Evolutionary conservation across 2,329 filamentous ascomycete genomes (phyloP), one percentile per base, ranked within the genome.

Genomic region (Lasiodiplodia gonubiensis): DNA sequence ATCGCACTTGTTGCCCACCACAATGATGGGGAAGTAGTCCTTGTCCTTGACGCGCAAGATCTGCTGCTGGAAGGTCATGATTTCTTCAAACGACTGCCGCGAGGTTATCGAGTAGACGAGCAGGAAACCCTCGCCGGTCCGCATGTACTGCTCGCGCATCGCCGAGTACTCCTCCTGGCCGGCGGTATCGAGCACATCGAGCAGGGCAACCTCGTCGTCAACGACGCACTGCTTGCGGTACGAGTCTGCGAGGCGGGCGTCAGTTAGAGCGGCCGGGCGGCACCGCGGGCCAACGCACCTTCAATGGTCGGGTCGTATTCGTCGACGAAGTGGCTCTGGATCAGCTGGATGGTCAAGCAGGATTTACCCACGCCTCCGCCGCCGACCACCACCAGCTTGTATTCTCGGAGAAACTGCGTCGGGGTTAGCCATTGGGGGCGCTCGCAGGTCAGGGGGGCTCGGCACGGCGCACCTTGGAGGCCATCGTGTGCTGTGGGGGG

Each of bases 201-300:
- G 91, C 69, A 99, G 88, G 63, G 95, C 95, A 73, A 97, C 93
- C 83, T 99, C 95, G 75, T 98, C 95, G 79, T 99, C 95, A 80
- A 99, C 97, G 74, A 97, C 90, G 81, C 95, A 98, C 87, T 98
- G 95, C 90, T 99, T 99, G 85, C 95, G 93, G 86, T 99, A 99
- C 70, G 95, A 98, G 80, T 99, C 95, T 99, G 80, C 61, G 64
- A 23, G 16, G 68, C 64, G 49, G 39, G 42, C 49, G 61, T 65
- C 67, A 68, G 69, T 61, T 14, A 49, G 37, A 39, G 64, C 52
- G 25, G 57, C 33, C 12, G 51, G 57, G 39, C 52, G 55, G 55
- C 33, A 39, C 57, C 48, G n/a, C 14, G 66, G 68, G 52, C 33
- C 61, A 54, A 75, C 86, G 74, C 81, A 94, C 95, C 95, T 92